Conservation (phyloP, 768 basidiomycete species). For the Chalciporus piperatus region DNA sequence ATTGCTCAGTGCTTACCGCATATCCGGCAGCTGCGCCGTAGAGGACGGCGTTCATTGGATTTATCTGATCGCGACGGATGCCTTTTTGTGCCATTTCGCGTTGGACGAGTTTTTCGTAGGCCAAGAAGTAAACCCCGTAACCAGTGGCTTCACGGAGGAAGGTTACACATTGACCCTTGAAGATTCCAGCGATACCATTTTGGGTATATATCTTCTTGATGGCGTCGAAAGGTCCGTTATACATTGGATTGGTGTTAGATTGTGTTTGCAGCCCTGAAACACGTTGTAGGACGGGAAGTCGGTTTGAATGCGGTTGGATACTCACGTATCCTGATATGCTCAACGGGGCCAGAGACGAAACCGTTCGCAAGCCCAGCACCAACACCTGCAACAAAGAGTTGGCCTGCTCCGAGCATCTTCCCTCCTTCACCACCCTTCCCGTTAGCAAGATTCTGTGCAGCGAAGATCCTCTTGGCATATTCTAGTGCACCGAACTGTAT, state of each 20-base stretch:
- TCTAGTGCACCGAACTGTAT: conserved; percentile 95
- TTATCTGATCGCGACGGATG: conserved; percentile 74
- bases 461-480: conserved; percentile 78
- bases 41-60: conserved; percentile 70
- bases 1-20: conserved; percentile 51
- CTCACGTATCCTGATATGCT: conserved; percentile 84
- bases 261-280: conserved; percentile 85
- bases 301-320: not conserved
- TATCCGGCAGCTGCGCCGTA: conserved; percentile 94
- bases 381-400: conserved; percentile 77
- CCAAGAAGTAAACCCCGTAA: conserved; percentile 87
- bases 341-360: conserved; percentile 92
- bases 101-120: conserved; percentile 91
- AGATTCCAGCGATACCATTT: conserved; percentile 81
- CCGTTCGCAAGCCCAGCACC: conserved; percentile 88
- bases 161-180: conserved; percentile 91
- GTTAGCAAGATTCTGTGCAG: conserved; percentile 51
- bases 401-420: conserved; percentile 51
- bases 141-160: conserved; percentile 79
- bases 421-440: conserved; percentile 70
- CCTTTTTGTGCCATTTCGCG: conserved; percentile 74
- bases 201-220: conserved; percentile 76
- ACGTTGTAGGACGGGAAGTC: conserved; percentile 3
- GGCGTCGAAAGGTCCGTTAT: conserved; percentile 85
- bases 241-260: conserved; percentile 69